Evolutionary conservation across 306 rosid genomes (phyloP), one percentile per base, ranked within the genome.

Genomic region (Morella rubra): DNA sequence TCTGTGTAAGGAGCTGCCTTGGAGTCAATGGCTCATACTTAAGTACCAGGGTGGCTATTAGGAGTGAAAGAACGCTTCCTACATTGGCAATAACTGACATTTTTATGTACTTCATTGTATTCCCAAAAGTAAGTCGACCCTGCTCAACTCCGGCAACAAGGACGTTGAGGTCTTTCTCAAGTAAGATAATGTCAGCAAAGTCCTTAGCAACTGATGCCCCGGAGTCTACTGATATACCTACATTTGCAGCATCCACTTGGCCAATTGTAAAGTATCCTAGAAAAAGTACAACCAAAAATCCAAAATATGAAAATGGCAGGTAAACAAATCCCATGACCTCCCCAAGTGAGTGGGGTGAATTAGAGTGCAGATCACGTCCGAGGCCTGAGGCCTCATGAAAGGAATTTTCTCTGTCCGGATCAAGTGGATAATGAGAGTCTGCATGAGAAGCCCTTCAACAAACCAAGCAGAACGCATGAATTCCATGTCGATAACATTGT

Each of bases 381-480:
- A n/a, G n/a, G n/a, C n/a, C n/a, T n/a, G n/a, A n/a, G n/a, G n/a
- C n/a, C n/a, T n/a, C n/a, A n/a, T n/a, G n/a, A n/a, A n/a, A n/a
- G n/a, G n/a, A n/a, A n/a, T 85, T 79, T 85, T 91, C 85, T 92
- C 92, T 0, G 96, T 90, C 66, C 96, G 83, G 54, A 92, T 81
- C 85, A 90, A 82, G 83, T 92, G 96, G 76, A 88, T 74, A 46
- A 92, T 92, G 16, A 92, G 77, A 55, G 96, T 89, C 82, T 92
- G 97, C 90, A 92, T 86, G 18, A 92, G 86, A 68, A 92, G 88
- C 18, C 96, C 97, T 80, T 90, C 97, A 50, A 88, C 10, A 78
- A 92, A 92, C 97, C 96, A 92, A 58, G 93, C 97, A 49, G 97
- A 72, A 71, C 79, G 97, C 73, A 89, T 83, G 81, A 92, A 92